Conservation (phyloP, 2,329 filamentous ascomycete genomes). For the Escovopsis weberi region DNA sequence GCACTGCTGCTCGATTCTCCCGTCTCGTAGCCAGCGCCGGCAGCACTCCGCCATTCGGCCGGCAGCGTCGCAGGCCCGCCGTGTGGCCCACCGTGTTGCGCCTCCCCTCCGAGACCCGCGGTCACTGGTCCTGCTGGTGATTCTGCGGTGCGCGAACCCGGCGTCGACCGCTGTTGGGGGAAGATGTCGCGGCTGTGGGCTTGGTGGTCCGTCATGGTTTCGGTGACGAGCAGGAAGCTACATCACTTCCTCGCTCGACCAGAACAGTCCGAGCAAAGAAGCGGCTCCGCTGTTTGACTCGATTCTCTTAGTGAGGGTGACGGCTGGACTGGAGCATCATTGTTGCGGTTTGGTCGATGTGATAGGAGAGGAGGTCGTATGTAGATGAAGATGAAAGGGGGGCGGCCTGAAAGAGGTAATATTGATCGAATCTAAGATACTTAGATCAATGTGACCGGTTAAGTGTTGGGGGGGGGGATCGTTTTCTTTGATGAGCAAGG, state of each 20-base stretch:
- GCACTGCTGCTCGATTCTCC: constrained; percentile 31
- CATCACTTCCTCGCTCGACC: constrained; percentile 7
- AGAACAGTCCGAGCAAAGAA: not conserved
- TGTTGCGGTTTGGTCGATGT: not conserved
- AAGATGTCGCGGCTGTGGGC: not conserved
- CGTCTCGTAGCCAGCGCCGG: constrained; percentile 25
- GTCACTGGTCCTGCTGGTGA: not conserved
- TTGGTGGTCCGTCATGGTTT: constrained; percentile 10
- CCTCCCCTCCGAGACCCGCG: not conserved
- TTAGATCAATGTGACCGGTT: too few relatives aligned
- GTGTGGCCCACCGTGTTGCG: constrained; percentile 3
- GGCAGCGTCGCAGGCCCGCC: constrained; percentile 6
- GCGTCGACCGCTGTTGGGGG: not conserved
- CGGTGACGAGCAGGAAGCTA: constrained; percentile 1
- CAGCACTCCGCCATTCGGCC: constrained; percentile 3
- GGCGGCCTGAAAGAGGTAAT: not conserved
- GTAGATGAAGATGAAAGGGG: not conserved
- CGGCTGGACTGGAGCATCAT: not conserved
- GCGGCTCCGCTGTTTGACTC: not conserved
- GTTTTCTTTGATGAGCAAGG: too few relatives aligned
- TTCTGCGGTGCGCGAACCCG: constrained; percentile 6
- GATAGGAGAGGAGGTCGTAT: not conserved
- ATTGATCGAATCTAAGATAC: too few relatives aligned
- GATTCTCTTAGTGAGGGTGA: not conserved
- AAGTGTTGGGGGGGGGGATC: too few relatives aligned